Percentiles rank a stretch among this genome's conserved stretches.
Evolutionary conservation across 164 flowering plant species (phyloP).

Genomic region (Houttuynia cordata): DNA sequence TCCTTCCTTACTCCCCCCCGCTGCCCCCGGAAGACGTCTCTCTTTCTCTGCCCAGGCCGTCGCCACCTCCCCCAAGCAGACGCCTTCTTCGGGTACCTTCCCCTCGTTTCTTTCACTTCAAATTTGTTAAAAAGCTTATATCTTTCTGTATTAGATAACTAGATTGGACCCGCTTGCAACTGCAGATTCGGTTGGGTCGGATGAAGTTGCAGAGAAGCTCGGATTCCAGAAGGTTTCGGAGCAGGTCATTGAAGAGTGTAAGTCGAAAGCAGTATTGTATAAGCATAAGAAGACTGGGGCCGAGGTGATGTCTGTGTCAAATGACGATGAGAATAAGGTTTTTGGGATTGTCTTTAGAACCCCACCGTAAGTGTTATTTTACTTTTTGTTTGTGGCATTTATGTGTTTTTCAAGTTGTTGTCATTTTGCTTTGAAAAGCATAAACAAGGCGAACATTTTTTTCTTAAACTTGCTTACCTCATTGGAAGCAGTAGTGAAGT

Average conservation of each 20-base stretch:
- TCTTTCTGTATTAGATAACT: background rate
- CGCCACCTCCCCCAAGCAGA: conserved; percentile 32
- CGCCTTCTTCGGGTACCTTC: conserved; percentile 34
- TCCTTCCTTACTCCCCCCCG: conserved; percentile 12
- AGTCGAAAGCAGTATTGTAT: conserved; percentile 71
- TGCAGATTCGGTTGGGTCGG: conserved; percentile 35
- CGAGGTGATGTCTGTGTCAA: conserved; percentile 80
- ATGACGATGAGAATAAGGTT: conserved; percentile 94
- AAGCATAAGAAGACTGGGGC: conserved; percentile 85
- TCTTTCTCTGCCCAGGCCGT: conserved; percentile 50
- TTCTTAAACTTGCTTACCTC: no score
- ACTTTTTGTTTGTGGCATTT: background rate
- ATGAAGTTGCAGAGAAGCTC: conserved; percentile 55
- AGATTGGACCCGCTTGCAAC: background rate
- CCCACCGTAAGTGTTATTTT: conserved; percentile 66
- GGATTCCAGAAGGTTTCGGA: conserved; percentile 89
- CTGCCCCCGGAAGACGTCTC: conserved; percentile 22
- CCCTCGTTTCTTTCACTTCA: background rate
- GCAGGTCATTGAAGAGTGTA: conserved; percentile 73
- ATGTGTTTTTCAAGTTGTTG: background rate
- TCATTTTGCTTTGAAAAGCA: background rate
- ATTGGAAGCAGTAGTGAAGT: no score
- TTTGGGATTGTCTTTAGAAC: conserved; percentile 92
- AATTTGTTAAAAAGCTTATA: background rate
- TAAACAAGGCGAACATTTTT: no score